These are phyloP conservation scores for Lipomyces kockii DNA, from an alignment of 805 yeast species.

Conservation along the genomic window DNA sequence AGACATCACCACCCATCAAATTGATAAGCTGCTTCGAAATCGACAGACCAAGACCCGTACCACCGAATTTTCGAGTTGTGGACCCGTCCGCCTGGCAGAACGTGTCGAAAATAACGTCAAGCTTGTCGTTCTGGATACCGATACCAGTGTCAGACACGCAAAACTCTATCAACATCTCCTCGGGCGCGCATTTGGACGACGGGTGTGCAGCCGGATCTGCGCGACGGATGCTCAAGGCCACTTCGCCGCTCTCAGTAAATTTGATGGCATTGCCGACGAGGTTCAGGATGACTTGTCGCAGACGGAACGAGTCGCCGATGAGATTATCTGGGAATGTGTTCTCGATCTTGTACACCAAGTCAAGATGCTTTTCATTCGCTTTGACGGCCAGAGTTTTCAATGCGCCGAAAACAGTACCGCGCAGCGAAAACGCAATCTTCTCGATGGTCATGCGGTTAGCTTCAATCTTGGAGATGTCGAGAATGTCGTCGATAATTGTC, in stretches of 20 bases:
- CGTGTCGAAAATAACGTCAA: slow-evolving; percentile 84
- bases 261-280: slow-evolving; percentile 89
- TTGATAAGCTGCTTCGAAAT: slow-evolving; percentile 86
- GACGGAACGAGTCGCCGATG: slow-evolving; percentile 86
- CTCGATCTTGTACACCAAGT: slow-evolving; percentile 79
- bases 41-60: slow-evolving; percentile 87
- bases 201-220: not conserved
- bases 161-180: slow-evolving; percentile 69
- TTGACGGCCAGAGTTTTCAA: slow-evolving; percentile 86
- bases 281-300: slow-evolving; percentile 84
- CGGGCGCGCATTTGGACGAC: slow-evolving; percentile 36
- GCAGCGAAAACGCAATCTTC: slow-evolving; percentile 79
- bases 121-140: slow-evolving; percentile 83
- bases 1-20: slow-evolving; percentile 90
- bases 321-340: slow-evolving; percentile 85
- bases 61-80: slow-evolving; percentile 89
- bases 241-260: slow-evolving; percentile 82
- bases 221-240: slow-evolving; percentile 67
- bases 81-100: slow-evolving; percentile 95
- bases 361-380: slow-evolving; percentile 83
- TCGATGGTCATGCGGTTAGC: slow-evolving; percentile 94
- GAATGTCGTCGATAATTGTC: slow-evolving; percentile 86
- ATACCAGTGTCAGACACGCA: slow-evolving; percentile 90
- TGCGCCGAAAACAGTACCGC: slow-evolving; percentile 90
- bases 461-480: slow-evolving; percentile 91